Evolutionary conservation across 306 rosid species (phyloP).

Genomic region (Cyamopsis tetragonoloba): DNA sequence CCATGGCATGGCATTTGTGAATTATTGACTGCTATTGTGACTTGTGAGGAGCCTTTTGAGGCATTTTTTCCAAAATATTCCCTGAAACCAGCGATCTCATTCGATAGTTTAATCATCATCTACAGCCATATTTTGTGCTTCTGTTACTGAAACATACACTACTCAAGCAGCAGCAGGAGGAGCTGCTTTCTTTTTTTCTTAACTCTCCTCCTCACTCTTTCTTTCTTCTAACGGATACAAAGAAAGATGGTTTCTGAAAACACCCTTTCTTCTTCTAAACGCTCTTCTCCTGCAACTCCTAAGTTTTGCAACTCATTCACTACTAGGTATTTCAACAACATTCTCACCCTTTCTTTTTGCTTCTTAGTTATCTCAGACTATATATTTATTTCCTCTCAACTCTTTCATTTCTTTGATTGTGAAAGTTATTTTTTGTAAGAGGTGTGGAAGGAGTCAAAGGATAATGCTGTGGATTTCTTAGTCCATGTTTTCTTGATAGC

Average conservation of each 20-base stretch:
- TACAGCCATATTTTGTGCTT: conserved; percentile 22
- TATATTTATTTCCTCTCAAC: neutral
- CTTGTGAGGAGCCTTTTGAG: conserved; percentile 34
- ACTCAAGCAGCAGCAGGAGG: conserved; percentile 1
- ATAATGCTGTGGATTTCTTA: neutral
- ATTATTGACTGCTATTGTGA: conserved; percentile 12
- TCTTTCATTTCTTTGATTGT: conserved; percentile 1
- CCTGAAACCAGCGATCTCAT: conserved; percentile 14
- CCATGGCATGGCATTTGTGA: conserved; percentile 28
- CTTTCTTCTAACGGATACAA: neutral
- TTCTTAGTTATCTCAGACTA: neutral
- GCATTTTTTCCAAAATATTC: conserved; percentile 31
- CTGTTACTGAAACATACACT: conserved; percentile 34
- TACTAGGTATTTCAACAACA: conserved; percentile 53
- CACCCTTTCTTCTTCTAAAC: conserved; percentile 48
- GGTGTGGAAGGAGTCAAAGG: neutral
- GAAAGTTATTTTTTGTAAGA: neutral
- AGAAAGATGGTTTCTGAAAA: conserved; percentile 58
- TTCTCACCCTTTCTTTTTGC: neutral
- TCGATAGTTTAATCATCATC: conserved; percentile 19
- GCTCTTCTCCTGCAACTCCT: conserved; percentile 57
- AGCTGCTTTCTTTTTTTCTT: conserved; percentile 9
- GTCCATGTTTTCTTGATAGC: neutral
- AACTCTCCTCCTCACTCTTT: conserved; percentile 1
- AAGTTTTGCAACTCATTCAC: conserved; percentile 73